Evolutionary conservation across 345 rosid genomes (phyloP).

Genomic region (Murraya koenigii): DNA sequence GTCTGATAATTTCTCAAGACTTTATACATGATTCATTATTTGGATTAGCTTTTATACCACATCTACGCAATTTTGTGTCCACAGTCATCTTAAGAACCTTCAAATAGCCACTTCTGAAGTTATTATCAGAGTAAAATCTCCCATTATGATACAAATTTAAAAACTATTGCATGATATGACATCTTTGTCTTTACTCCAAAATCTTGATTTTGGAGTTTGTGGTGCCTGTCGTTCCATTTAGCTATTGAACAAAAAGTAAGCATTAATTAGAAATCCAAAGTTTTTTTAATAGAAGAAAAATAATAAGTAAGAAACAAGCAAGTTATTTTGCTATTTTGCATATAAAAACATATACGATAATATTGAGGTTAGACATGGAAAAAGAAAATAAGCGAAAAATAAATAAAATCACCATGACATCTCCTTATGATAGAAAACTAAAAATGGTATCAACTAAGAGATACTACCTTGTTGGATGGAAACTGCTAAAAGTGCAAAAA

Average conservation of each 20-base stretch:
- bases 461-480: neutral
- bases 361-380: neutral
- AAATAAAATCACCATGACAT: neutral
- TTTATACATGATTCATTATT: no score
- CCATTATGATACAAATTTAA: neutral
- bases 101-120: no score
- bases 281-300: no score
- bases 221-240: neutral
- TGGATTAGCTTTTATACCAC: no score
- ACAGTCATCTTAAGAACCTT: no score
- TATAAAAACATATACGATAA: neutral
- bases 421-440: neutral
- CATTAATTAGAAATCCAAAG: no score
- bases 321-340: neutral
- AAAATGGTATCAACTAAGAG: neutral
- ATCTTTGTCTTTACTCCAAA: neutral
- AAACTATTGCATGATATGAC: neutral
- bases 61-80: no score
- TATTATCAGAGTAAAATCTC: no score
- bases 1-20: no score
- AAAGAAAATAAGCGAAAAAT: neutral
- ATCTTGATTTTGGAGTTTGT: neutral
- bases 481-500: neutral
- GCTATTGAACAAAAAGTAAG: no score
- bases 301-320: neutral